Evolutionary conservation across 2,329 filamentous ascomycete species (phyloP).

Genomic region (Aspergillus sp.): DNA sequence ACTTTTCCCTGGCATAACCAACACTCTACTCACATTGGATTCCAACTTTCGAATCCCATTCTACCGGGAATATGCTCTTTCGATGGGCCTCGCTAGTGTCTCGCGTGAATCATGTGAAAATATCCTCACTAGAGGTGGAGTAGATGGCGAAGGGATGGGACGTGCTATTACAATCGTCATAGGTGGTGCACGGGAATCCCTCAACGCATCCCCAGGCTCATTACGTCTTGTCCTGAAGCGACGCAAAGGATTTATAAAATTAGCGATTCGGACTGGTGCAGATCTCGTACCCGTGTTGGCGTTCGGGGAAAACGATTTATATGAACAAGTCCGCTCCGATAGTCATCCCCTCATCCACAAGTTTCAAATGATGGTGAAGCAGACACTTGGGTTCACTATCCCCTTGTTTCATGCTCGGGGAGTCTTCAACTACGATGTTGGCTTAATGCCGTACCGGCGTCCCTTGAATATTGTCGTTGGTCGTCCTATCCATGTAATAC

Average conservation of each 20-base stretch:
- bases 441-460: constrained; percentile 87
- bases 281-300: constrained; percentile 89
- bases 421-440: constrained; percentile 97
- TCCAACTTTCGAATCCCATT: constrained; percentile 92
- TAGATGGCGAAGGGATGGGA: constrained; percentile 79
- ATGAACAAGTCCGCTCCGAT: constrained; percentile 80
- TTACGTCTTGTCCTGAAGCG: constrained; percentile 76
- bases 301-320: constrained; percentile 95
- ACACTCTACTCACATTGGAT: constrained; percentile 90
- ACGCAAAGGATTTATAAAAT: constrained; percentile 90
- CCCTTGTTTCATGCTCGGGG: constrained; percentile 87
- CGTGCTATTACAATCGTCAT: constrained; percentile 96
- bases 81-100: constrained; percentile 83
- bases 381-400: constrained; percentile 85
- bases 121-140: constrained; percentile 74
- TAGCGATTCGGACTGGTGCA: constrained; percentile 87
- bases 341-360: constrained; percentile 77
- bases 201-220: constrained; percentile 78
- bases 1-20: constrained; percentile 92
- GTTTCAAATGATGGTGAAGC: constrained; percentile 80
- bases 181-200: constrained; percentile 86
- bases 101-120: constrained; percentile 92
- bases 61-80: constrained; percentile 90
- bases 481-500: constrained; percentile 70
- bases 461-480: constrained; percentile 90